Base-by-base conservation (phyloP, 768 basidiomycete genomes). In the Termitomyces sp. region DNA sequence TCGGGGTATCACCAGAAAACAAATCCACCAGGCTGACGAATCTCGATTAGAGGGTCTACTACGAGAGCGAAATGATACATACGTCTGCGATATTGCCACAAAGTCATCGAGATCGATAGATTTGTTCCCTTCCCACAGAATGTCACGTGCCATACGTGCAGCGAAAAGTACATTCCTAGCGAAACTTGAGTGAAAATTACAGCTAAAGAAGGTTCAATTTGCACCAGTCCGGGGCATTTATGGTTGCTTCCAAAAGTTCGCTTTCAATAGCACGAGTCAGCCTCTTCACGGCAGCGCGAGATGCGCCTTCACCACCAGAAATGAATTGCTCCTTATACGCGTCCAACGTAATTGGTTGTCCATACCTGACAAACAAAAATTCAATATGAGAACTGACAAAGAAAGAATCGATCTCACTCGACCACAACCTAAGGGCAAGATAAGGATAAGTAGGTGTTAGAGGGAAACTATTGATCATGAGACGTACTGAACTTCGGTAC, bases 211-310 rank as follows among this genome's bases (percentile, higher is more conserved):
- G 66, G 4, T 80, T 82, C 60, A 32, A 5, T 55, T 20, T 25
- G 14, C 80, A 94, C 96, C 97, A 99, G 73, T 98, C 93, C 37
- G 92, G 88, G 12, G 94, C 92, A 70, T 99, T 98, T 61, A 98
- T 83, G 7, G 92, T 97, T 42, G 88, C 77, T 72, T 85, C 84
- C 29, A 87, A 72, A 63, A 99, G 77, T 69, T 86, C 85, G 11
- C 71, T 71, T 73, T 93, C 88, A 59, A 98, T 87, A 31, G 78
- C 74, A 59, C 82, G 83, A 32, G 96, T 96, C 60, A 99, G 78
- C 61, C 85, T 81, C 78, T 98, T 98, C 65, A 93, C 96, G 20
- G 94, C 92, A 60, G 82, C 77, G 59, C 93, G 87, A 47, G 86
- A 77, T 1, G 83, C 86, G 3, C 86, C 88, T 65, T 92, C 91